Evolutionary conservation across 2,329 filamentous ascomycete species (phyloP).

Genomic region (Cladosporium phlei): DNA sequence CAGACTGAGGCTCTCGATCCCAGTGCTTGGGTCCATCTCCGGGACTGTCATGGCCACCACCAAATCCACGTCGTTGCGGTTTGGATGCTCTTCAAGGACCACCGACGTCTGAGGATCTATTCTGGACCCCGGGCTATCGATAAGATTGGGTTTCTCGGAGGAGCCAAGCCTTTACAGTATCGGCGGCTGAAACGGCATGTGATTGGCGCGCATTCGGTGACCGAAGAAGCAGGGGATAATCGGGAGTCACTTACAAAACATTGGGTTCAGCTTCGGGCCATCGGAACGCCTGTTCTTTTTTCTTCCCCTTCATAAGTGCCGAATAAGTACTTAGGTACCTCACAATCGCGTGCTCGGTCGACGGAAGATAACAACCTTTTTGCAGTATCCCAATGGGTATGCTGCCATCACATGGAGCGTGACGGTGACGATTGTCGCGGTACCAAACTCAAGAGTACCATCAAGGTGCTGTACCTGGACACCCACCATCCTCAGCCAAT

Average conservation of each 20-base stretch:
- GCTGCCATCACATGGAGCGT: too few relatives aligned
- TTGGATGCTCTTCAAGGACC: too few relatives aligned
- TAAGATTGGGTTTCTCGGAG: conserved; percentile 1
- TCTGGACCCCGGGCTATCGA: neutral
- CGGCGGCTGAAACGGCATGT: neutral
- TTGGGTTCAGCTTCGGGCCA: conserved; percentile 12
- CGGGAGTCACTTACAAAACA: neutral
- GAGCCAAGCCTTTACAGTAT: conserved; percentile 1
- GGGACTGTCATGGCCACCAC: neutral
- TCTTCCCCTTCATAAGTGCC: too few relatives aligned
- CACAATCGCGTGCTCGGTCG: too few relatives aligned
- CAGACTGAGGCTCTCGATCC: neutral
- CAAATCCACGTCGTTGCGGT: neutral
- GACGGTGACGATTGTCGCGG: too few relatives aligned
- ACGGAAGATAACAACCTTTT: too few relatives aligned
- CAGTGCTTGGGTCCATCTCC: neutral
- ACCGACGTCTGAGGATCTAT: too few relatives aligned
- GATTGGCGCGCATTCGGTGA: conserved; percentile 10
- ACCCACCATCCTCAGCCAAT: too few relatives aligned
- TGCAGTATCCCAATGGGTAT: too few relatives aligned
- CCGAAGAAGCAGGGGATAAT: neutral
- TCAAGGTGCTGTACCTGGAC: too few relatives aligned
- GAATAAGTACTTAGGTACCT: too few relatives aligned
- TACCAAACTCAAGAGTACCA: too few relatives aligned
- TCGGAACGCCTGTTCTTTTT: neutral